Conservation (phyloP, 352 stramenopile genomes). For the Globisporangium parvum region DNA sequence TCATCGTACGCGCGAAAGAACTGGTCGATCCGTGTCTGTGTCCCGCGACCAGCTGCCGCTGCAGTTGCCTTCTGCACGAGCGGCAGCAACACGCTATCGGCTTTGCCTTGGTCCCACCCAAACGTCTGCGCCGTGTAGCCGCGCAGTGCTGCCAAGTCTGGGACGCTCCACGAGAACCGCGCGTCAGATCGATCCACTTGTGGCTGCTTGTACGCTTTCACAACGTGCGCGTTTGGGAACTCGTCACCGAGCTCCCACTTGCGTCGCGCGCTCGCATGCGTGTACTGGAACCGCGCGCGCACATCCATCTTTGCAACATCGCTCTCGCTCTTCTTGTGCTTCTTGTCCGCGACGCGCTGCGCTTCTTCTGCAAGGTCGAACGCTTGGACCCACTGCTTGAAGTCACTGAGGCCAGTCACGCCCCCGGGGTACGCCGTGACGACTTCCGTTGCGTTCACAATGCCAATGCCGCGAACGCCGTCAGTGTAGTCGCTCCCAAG, state of each 20-base stretch:
- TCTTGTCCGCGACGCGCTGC: slow-evolving; percentile 32
- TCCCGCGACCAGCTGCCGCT: slow-evolving; percentile 12
- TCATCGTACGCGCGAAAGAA: slow-evolving; percentile 97
- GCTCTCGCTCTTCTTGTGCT: slow-evolving; percentile 42
- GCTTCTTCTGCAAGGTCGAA: slow-evolving; percentile 62
- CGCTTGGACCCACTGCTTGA: slow-evolving; percentile 63
- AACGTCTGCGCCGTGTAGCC: slow-evolving; percentile 87
- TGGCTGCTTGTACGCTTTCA: slow-evolving; percentile 92
- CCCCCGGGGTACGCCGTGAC: slow-evolving; percentile 78
- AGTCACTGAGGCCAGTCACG: slow-evolving; percentile 75
- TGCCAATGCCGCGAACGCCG: slow-evolving; percentile 72
- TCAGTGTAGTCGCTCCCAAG: slow-evolving; percentile 96
- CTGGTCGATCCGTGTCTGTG: slow-evolving; percentile 92
- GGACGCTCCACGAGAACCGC: slow-evolving; percentile 91
- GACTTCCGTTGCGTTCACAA: slow-evolving; percentile 80
- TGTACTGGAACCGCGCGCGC: slow-evolving; percentile 86
- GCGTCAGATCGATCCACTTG: slow-evolving; percentile 78
- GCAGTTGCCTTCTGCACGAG: slow-evolving; percentile 62
- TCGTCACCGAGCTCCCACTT: slow-evolving; percentile 91
- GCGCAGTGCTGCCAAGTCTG: slow-evolving; percentile 84
- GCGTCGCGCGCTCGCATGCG: slow-evolving; percentile 85
- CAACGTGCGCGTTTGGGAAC: slow-evolving; percentile 91
- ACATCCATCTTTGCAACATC: slow-evolving; percentile 40
- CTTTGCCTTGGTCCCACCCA: slow-evolving; percentile 92
- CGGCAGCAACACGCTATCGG: slow-evolving; percentile 85